These are phyloP conservation scores for Aristolochia californica DNA, from an alignment of 164 flowering plant species.

Conservation along the genomic window DNA sequence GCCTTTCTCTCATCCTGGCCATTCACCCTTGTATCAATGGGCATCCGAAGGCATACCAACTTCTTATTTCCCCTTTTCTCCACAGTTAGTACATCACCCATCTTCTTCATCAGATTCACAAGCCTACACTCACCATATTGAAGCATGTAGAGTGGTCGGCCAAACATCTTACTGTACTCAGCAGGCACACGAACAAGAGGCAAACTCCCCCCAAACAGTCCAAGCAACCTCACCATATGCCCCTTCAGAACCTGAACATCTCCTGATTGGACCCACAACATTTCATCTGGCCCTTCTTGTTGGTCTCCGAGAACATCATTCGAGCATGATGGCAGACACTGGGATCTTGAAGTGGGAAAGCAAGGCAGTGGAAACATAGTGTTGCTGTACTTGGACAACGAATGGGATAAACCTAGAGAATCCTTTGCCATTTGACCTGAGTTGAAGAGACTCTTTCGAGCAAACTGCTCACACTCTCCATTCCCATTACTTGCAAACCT, in stretches of 20 bases:
- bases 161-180: conserved; percentile 66
- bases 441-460: conserved; percentile 21
- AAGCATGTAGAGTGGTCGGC: conserved; percentile 65
- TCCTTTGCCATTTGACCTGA: conserved; percentile 22
- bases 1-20: conserved; percentile 16
- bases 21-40: conserved; percentile 50
- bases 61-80: conserved; percentile 66
- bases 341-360: conserved; percentile 38
- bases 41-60: conserved; percentile 55
- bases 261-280: conserved; percentile 80
- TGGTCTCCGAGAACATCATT: conserved; percentile 26
- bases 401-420: conserved; percentile 33
- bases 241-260: conserved; percentile 68
- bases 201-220: conserved; percentile 65
- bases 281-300: conserved; percentile 19
- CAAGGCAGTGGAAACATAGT: conserved; percentile 24
- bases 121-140: conserved; percentile 78
- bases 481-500: conserved; percentile 59
- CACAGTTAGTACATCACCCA: conserved; percentile 49
- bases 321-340: conserved; percentile 44
- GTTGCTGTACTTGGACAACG: conserved; percentile 40
- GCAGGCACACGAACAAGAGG: conserved; percentile 57
- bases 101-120: conserved; percentile 70
- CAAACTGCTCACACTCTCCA: conserved; percentile 24
- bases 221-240: conserved; percentile 71